Conservation (phyloP, 768 basidiomycete genomes). For the Lentinus tigrinus region DNA sequence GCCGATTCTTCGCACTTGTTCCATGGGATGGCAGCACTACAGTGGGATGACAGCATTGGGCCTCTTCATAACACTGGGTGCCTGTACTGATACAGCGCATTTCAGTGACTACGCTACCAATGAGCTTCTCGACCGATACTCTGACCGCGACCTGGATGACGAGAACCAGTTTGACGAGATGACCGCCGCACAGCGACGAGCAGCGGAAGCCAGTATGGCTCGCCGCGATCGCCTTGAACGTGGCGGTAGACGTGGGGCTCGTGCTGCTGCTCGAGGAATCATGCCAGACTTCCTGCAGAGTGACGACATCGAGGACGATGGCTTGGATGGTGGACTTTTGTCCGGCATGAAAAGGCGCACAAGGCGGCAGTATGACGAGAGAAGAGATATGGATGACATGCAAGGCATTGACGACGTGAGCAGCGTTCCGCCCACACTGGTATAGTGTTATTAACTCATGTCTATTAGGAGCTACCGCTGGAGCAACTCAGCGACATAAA, state of each 20-base stretch:
- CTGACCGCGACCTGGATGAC: constrained; percentile 85
- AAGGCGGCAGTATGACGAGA: constrained; percentile 91
- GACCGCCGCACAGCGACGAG: constrained; percentile 68
- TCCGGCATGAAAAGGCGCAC: constrained; percentile 80
- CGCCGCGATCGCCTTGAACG: constrained; percentile 79
- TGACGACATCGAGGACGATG: constrained; percentile 74
- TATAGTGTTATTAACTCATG: too few species aligned
- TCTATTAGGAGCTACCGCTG: constrained; percentile 79
- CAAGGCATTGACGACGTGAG: constrained; percentile 85
- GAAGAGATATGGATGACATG: constrained; percentile 85
- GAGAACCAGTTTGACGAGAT: constrained; percentile 67
- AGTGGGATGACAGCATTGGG: too few species aligned
- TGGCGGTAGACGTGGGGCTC: constrained; percentile 62
- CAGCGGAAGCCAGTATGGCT: constrained; percentile 85
- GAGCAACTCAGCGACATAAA: constrained; percentile 98
- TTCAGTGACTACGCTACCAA: constrained; percentile 85
- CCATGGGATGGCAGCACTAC: too few species aligned
- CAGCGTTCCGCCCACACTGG: too few species aligned
- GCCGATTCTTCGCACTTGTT: too few species aligned
- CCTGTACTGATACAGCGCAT: not conserved
- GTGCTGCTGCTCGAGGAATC: constrained; percentile 76
- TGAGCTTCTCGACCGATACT: constrained; percentile 81
- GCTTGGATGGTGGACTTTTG: constrained; percentile 56
- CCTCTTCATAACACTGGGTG: too few species aligned
- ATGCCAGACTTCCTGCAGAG: constrained; percentile 89